Percentiles rank a stretch among this genome's conserved stretches.
phyloP scores from a whole-genome alignment of 352 stramenopile species.

The Phytophthora gonapodyides region DNA sequence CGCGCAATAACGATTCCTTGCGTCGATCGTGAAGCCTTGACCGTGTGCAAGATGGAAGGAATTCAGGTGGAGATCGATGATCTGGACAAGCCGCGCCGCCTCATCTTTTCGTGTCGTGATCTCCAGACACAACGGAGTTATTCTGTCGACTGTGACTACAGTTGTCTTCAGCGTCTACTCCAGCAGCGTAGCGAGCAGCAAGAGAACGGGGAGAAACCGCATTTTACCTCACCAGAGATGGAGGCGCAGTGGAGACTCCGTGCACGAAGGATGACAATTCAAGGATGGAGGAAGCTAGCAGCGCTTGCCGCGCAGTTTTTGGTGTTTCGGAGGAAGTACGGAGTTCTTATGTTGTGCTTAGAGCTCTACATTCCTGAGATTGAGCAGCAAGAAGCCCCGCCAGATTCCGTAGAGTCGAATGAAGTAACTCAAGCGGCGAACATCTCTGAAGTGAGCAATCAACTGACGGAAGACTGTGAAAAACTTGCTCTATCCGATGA shows the following conservation, averaged over 20 bases:
- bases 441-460: too few relatives aligned
- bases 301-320: constrained; percentile 26
- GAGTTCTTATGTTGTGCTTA: constrained; percentile 27
- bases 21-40: constrained; percentile 6
- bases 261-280: constrained; percentile 12
- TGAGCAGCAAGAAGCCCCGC: background rate
- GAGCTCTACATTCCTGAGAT: background rate
- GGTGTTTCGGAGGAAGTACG: constrained; percentile 45
- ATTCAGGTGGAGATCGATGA: constrained; percentile 55
- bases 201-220: background rate
- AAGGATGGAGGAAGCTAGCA: constrained; percentile 38
- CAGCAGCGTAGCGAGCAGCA: background rate
- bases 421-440: background rate
- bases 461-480: too few relatives aligned
- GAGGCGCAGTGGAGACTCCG: constrained; percentile 12
- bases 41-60: constrained; percentile 32
- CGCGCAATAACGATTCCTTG: constrained; percentile 16
- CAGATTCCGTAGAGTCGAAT: background rate
- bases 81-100: constrained; percentile 37
- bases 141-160: constrained; percentile 48
- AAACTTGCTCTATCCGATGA: too few relatives aligned
- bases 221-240: background rate
- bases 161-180: constrained; percentile 36
- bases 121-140: constrained; percentile 51
- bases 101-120: constrained; percentile 63